Evolutionary conservation across 129 eudicot genomes (phyloP).

Genomic region (Flaveria ramosissima): DNA sequence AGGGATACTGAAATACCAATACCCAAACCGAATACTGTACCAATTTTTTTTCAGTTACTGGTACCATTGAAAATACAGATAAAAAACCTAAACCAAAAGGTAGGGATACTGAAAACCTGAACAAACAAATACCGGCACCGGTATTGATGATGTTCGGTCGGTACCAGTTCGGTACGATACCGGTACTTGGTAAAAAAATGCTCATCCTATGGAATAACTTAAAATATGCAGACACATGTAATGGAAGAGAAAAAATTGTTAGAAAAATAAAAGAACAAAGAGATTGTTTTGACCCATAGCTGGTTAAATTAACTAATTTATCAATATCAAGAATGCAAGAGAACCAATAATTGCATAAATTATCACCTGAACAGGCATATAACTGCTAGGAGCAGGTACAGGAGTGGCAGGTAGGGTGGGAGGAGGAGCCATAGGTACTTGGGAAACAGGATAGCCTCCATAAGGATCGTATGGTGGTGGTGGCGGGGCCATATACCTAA

Average conservation of each 20-base stretch:
- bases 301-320: not conserved
- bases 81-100: too few species aligned
- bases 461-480: constrained; percentile 94
- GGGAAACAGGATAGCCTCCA: constrained; percentile 85
- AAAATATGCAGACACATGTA: not conserved
- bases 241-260: not conserved
- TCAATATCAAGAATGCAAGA: constrained; percentile 17
- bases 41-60: too few species aligned
- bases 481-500: constrained; percentile 84
- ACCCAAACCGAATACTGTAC: too few species aligned
- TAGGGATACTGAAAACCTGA: too few species aligned
- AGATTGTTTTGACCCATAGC: constrained; percentile 4
- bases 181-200: too few species aligned
- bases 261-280: not conserved
- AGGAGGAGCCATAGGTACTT: constrained; percentile 83
- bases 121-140: too few species aligned
- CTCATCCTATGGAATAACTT: not conserved
- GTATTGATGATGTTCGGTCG: too few species aligned
- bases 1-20: too few species aligned
- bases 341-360: constrained; percentile 5
- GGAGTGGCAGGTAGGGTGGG: constrained; percentile 86
- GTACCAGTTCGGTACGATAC: too few species aligned
- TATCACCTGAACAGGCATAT: constrained; percentile 80
- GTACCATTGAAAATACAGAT: too few species aligned
- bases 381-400: constrained; percentile 85